Conservation (phyloP, 129 eudicot genomes). For the Arctium minus region DNA sequence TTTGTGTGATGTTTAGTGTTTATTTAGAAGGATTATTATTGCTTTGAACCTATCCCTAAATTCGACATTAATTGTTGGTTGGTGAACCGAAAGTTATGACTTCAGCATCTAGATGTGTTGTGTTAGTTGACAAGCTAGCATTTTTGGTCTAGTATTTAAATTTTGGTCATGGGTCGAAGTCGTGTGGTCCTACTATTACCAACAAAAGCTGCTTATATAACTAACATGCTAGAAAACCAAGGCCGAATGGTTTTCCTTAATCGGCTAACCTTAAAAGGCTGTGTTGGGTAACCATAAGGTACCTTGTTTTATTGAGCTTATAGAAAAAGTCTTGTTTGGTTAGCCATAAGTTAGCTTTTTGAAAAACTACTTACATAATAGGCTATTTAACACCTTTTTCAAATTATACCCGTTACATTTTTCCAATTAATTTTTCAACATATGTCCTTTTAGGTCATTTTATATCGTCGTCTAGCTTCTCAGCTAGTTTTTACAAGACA, state of each 20-base stretch:
- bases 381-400: neutral
- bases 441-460: neutral
- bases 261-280: neutral
- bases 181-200: neutral
- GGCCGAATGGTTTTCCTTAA: neutral
- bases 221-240: neutral
- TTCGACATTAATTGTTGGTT: constrained; percentile 15
- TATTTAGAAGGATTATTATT: neutral
- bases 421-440: neutral
- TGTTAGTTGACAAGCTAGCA: constrained; percentile 19
- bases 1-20: neutral
- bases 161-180: constrained; percentile 15
- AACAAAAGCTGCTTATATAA: neutral
- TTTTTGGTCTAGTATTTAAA: neutral
- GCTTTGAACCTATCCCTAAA: constrained; percentile 5
- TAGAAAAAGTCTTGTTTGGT: neutral
- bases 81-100: constrained; percentile 16
- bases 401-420: neutral
- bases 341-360: neutral
- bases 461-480: neutral
- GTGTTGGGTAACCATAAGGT: neutral
- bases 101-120: constrained; percentile 12
- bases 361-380: too few species aligned
- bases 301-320: neutral
- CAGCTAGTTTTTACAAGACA: neutral